These are phyloP conservation scores for Candida ovalis DNA, from an alignment of 805 yeast species.

Conservation along the genomic window DNA sequence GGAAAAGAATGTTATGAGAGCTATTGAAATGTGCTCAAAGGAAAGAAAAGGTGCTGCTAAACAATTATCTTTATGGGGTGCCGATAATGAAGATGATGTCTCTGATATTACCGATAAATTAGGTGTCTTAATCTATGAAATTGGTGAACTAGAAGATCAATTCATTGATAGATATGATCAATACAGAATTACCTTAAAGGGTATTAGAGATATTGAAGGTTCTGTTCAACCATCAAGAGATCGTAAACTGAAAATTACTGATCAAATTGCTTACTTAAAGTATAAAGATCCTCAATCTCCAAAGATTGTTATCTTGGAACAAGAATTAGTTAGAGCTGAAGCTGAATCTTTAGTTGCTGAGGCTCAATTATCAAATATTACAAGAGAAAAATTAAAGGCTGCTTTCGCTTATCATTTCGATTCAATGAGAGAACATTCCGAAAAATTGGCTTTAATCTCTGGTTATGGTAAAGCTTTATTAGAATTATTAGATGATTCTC, in stretches of 20 bases:
- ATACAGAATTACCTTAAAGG: constrained; percentile 92
- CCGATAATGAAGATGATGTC: constrained; percentile 94
- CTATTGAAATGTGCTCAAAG: constrained; percentile 86
- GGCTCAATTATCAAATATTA: constrained; percentile 96
- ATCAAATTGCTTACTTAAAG: constrained; percentile 95
- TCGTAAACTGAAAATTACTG: constrained; percentile 95
- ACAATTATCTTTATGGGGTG: constrained; percentile 97
- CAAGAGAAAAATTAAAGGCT: constrained; percentile 96
- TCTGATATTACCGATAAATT: constrained; percentile 95
- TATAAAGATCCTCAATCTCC: constrained; percentile 98
- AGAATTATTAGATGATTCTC: constrained; percentile 93
- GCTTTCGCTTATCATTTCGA: constrained; percentile 97
- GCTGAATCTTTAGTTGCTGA: constrained; percentile 99
- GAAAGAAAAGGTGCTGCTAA: constrained; percentile 96
- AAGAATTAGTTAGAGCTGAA: constrained; percentile 98
- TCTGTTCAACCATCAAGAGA: constrained; percentile 98
- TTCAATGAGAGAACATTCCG: constrained; percentile 90
- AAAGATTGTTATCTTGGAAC: constrained; percentile 92
- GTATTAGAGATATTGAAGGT: constrained; percentile 93
- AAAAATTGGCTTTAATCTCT: constrained; percentile 94
- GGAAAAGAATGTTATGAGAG: constrained; percentile 94
- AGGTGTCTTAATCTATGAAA: constrained; percentile 92
- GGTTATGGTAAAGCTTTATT: constrained; percentile 97
- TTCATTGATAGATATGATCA: constrained; percentile 98
- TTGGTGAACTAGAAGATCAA: constrained; percentile 97